Conservation (phyloP, 2,329 filamentous ascomycete species). For the Intubia oerlemansii region DNA sequence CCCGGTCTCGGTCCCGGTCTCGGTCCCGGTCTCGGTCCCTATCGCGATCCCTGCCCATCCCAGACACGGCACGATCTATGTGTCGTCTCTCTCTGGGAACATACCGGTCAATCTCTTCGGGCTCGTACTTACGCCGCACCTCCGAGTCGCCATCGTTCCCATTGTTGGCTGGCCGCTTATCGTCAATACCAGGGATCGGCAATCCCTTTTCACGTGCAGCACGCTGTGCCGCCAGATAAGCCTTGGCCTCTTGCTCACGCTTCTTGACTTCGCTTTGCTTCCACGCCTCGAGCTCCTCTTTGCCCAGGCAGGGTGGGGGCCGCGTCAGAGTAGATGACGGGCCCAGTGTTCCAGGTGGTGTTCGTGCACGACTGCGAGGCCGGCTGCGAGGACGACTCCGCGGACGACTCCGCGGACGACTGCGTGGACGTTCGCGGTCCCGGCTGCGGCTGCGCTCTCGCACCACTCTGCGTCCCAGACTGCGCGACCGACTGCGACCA, state of each 20-base stretch:
- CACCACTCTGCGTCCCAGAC: too few relatives aligned
- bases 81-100: conserved; percentile 20
- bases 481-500: conserved; percentile 5
- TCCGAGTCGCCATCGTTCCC: conserved; percentile 23
- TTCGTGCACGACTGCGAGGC: conserved; percentile 22
- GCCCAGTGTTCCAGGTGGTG: too few relatives aligned
- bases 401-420: conserved; percentile 10
- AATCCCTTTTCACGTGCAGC: conserved; percentile 37
- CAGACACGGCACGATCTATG: conserved; percentile 12
- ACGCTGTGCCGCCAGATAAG: conserved; percentile 38
- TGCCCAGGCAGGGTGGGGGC: conserved; percentile 19
- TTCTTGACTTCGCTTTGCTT: conserved; percentile 40
- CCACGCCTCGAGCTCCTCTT: conserved; percentile 30
- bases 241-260: conserved; percentile 41
- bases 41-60: conserved; percentile 6
- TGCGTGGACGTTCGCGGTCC: conserved; percentile 10
- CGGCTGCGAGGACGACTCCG: conserved; percentile 11
- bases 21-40: too few relatives aligned
- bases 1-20: too few relatives aligned
- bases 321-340: conserved; percentile 9
- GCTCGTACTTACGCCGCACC: conserved; percentile 16
- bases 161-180: conserved; percentile 18
- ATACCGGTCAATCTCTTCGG: conserved; percentile 25
- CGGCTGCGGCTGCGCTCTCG: conserved; percentile 11
- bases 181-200: conserved; percentile 35